A percentile compares a stretch with the other conserved stretches of the same genome.
These are phyloP conservation scores for Suhomyces vadensis DNA, from an alignment of 805 yeast species.

Conservation along the genomic window DNA sequence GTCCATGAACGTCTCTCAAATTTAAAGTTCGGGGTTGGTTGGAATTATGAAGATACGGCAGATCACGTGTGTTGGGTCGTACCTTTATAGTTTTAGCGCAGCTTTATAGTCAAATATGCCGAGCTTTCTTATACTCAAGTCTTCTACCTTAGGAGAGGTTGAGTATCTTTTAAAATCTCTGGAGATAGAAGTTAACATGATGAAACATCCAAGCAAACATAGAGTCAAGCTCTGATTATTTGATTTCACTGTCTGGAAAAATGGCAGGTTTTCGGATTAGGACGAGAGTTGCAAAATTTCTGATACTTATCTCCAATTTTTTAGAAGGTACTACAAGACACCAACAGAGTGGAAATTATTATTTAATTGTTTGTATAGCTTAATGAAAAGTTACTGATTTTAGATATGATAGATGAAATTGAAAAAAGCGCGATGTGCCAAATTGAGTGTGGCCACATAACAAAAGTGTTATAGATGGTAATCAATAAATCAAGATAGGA, in stretches of 20 bases:
- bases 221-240: conserved; percentile 81
- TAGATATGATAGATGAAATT: too few relatives aligned
- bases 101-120: conserved; percentile 71
- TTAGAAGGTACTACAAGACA: too few relatives aligned
- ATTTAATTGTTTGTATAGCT: too few relatives aligned
- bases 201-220: conserved; percentile 77
- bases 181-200: conserved; percentile 41
- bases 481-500: too few relatives aligned
- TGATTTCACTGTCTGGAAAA: conserved; percentile 48
- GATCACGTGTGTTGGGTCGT: neutral
- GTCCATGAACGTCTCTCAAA: conserved; percentile 57
- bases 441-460: too few relatives aligned
- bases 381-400: too few relatives aligned
- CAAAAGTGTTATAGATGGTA: too few relatives aligned
- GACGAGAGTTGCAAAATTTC: conserved; percentile 69
- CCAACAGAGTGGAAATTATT: too few relatives aligned
- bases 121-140: conserved; percentile 33
- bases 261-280: conserved; percentile 42
- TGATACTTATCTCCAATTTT: conserved; percentile 3
- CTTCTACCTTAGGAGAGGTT: conserved; percentile 26
- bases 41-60: neutral
- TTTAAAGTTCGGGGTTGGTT: conserved; percentile 15
- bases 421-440: too few relatives aligned
- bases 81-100: conserved; percentile 20
- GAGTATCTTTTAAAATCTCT: conserved; percentile 20